Base-by-base conservation (phyloP, 345 rosid genomes). In the Eucalyptus pauciflora region DNA sequence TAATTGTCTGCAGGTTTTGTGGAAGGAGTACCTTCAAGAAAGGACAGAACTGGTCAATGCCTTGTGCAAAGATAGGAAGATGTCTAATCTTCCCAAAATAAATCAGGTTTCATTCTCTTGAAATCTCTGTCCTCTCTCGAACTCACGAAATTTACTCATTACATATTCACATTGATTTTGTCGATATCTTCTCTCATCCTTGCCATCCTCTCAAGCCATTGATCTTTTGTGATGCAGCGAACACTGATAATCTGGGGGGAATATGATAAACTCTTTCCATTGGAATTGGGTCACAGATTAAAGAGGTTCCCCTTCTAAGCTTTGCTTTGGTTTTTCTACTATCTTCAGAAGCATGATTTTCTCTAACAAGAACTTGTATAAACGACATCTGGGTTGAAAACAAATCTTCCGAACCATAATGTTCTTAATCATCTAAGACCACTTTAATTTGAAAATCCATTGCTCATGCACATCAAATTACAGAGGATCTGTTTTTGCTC, bases 211-310 rank as follows among this genome's bases (percentile, higher is more conserved):
- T n/a, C 52, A 15, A 37, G 45, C 43, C 31, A 51, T 29, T n/a
- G 51, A 24, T 83, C 85, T 31, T 58, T 22, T 18, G 25, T 41
- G 52, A 62, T 54, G 41, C 89, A 90, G 91, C 87, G 62, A 51
- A 31, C 87, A 3, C 58, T 88, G 56, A 88, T 90, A 76, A 69
- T 90, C 17, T 90, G 89, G 89, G 91, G 91, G 85, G 89, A 88
- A 50, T 71, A 88, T 17, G 89, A 90, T 27, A 62, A 80, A 76
- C 29, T 88, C 50, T 90, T 90, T 86, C 91, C 91, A 16, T 37
- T 90, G 49, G 88, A 90, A 49, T 71, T 88, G 48, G 91, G 86
- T 90, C 89, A 69, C 60, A 86, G 89, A 71, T 80, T 90, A 20
- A 69, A 67, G 60, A 89, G 88, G 90, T 89, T 25, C 14, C 58